phyloP scores from a whole-genome alignment of 768 basidiomycete species.

The Cubamyces sp. region DNA sequence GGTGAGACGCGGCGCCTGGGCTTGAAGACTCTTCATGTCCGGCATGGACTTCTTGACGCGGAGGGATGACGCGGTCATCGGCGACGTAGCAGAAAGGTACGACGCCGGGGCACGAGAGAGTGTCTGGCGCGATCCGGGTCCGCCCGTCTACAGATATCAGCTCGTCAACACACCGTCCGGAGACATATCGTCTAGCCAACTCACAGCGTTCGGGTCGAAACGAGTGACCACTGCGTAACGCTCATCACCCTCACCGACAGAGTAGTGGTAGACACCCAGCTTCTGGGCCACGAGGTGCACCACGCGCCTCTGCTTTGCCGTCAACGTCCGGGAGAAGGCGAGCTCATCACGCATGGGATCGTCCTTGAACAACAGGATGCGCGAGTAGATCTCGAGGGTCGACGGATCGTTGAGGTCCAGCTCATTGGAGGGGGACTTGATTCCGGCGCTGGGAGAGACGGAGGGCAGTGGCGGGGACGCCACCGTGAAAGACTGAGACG shows the following conservation, averaged over 20 bases:
- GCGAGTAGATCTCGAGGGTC: conserved; percentile 96
- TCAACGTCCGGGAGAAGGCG: conserved; percentile 88
- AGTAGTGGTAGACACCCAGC: conserved; percentile 93
- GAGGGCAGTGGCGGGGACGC: conserved; percentile 57
- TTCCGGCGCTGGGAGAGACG: conserved; percentile 58
- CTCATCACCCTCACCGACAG: conserved; percentile 90
- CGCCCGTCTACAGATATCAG: conserved; percentile 41
- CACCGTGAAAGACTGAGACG: conserved; percentile 46
- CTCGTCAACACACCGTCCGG: conserved; percentile 7
- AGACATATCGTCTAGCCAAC: conserved; percentile 34
- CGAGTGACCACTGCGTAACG: conserved; percentile 94
- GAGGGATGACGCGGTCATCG: conserved; percentile 55
- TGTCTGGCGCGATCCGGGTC: conserved; percentile 61
- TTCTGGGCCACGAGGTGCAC: conserved; percentile 98
- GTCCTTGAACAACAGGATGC: conserved; percentile 96
- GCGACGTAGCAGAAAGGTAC: conserved; percentile 63
- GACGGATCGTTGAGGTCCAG: conserved; percentile 96
- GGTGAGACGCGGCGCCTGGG: conserved; percentile 75
- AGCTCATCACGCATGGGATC: conserved; percentile 97
- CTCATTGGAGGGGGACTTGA: conserved; percentile 68
- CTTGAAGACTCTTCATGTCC: conserved; percentile 87
- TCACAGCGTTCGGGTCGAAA: conserved; percentile 80
- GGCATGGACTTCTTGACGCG: conserved; percentile 99
- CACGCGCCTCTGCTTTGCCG: conserved; percentile 84
- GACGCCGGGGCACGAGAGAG: conserved; percentile 83